phyloP scores from a whole-genome alignment of 768 basidiomycete genomes.

The Leucocoprinus sp. region DNA sequence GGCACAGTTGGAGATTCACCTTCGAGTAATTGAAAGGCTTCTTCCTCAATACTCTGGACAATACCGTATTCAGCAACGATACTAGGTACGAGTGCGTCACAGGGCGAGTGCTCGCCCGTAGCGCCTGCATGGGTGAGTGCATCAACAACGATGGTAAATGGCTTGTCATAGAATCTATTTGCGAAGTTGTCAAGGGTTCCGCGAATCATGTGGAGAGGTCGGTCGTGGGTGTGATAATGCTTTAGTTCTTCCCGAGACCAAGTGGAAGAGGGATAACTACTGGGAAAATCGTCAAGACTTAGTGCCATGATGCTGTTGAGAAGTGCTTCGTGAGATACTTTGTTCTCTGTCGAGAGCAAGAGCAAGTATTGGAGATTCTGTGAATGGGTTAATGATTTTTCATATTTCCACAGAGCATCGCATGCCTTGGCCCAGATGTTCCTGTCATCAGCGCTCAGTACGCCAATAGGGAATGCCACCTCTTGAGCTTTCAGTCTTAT shows the following conservation, averaged over 20 bases:
- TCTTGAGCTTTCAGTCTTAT: constrained; percentile 44
- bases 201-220: constrained; percentile 70
- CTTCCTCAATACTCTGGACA: constrained; percentile 52
- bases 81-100: constrained; percentile 85
- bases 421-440: constrained; percentile 76
- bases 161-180: constrained; percentile 91
- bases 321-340: constrained; percentile 49
- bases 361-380: constrained; percentile 71
- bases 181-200: constrained; percentile 49
- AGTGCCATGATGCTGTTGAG: constrained; percentile 72
- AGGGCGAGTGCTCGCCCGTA: constrained; percentile 85
- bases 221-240: constrained; percentile 41
- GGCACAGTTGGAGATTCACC: neutral
- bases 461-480: constrained; percentile 50
- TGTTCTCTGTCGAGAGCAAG: constrained; percentile 59
- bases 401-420: constrained; percentile 3
- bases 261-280: constrained; percentile 27
- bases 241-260: too few species aligned
- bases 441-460: constrained; percentile 72
- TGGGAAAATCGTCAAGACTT: constrained; percentile 71
- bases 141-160: constrained; percentile 76
- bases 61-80: constrained; percentile 81
- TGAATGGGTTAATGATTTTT: neutral
- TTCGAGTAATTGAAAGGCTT: constrained; percentile 25
- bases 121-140: constrained; percentile 78